Base-by-base conservation (phyloP, 108 stramenopile genomes). In the Fragilariopsis cylindrus region DNA sequence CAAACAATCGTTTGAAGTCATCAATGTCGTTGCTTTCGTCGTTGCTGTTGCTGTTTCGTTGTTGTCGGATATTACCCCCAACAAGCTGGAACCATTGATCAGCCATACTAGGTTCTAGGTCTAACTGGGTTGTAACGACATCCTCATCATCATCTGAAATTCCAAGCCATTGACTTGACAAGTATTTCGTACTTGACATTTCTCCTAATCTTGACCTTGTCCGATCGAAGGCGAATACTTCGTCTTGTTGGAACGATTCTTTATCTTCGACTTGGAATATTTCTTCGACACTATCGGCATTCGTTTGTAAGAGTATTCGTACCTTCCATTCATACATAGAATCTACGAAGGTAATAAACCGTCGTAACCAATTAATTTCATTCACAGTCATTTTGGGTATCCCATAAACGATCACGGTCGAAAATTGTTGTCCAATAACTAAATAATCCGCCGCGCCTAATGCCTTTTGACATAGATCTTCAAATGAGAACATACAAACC, bases 211-310 rank as follows among this genome's bases (percentile, higher is more conserved):
- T 82, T 55, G 91, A 92, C 4, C 82, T 77, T 8, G 96, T 97
- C 44, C 97, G 87, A 81, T 94, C 97, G 78, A 96, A 97, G 21
- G 98, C 93, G 84, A 98, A 98, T 16, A 91, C 96, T 84, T 98
- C 97, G 75, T 98, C 98, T 70, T 82, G 79, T 43, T 73, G 69
- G 54, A 72, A 71, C 53, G 81, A 79, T 53, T 82, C 74, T 53
- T 82, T 84, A 72, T 90, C 82, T 56, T 76, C 72, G 13, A 73
- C 54, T 4, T 40, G 54, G 49, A 86, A 83, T 3, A 88, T 67
- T 9, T 78, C 70, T 52, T 76, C 47, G 2, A 76, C 18, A 3
- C 57, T 57, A 3, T 62, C 62, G 9, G 69, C 75, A 15, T 80
- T 49, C 2, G 84, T 89, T 40, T 84, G 89, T 47, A 95, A 49